Base-by-base conservation (phyloP, 2,329 filamentous ascomycete species). In the Talaromyces atroroseus region DNA sequence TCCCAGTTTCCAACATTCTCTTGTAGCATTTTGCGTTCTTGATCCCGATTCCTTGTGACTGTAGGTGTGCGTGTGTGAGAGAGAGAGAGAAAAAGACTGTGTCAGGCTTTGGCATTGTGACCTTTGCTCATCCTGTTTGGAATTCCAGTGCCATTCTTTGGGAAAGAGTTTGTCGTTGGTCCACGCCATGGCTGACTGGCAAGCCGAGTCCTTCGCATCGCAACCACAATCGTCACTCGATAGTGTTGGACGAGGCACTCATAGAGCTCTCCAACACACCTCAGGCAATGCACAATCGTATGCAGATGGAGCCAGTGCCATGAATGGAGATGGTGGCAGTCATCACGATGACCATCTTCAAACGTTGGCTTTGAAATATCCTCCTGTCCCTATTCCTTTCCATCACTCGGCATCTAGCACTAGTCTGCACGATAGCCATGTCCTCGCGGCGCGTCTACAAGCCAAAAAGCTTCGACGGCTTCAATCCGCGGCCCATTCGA, bases 281-380 rank as follows among this genome's bases (percentile, higher is more conserved):
- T 75, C 74, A 59, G 74, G 74, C 51, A 76, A 76, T 63, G 68
- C 69, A 54, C 74, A 76, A 60, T 67, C 71, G 44, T 73, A 75
- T 57, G 68, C 69, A 16, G 52, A 56, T 18, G 71, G 72, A 58
- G 62, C 58, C 57, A 44, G 72, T 59, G 62, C 68, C 49, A 59
- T 65, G 52, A 63, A 70, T 63, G 56, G 59, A 59, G 64, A 69
- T 58, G 52, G 62, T 29, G 56, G 60, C 47, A 63, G 64, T 49
- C 66, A 66, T 56, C 32, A 36, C 32, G 69, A 71, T 56, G 71
- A 69, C 29, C 70, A 69, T 54, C 60, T 70, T 23, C 69, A 71
- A 52, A 68, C 69, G 23, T 61, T 70, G 59, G 65, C 63, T 42
- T 65, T 63, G 62, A 74, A 74, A 62, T 74, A 72, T 61, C 63